These are phyloP conservation scores for Pseudoscleropodium purum DNA, from an alignment of 225 moss, liverwort and hornwort species.

Conservation along the genomic window DNA sequence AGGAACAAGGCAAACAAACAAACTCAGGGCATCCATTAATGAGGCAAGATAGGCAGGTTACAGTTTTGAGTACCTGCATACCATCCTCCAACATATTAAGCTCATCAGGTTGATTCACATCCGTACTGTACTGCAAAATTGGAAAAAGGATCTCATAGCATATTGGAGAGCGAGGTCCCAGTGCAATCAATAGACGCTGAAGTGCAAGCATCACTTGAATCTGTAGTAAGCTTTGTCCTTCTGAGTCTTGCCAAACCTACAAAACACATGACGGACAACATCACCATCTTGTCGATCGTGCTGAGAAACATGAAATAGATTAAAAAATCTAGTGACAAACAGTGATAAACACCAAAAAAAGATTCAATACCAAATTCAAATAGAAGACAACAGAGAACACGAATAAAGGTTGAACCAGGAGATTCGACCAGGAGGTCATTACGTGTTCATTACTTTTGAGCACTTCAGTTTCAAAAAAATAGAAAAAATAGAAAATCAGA, in stretches of 20 bases:
- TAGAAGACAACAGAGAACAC: not conserved
- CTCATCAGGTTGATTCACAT: constrained; percentile 94
- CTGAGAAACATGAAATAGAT: not conserved
- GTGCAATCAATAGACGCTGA: constrained; percentile 78
- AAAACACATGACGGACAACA: not conserved
- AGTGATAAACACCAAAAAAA: not conserved
- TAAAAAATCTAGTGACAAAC: not conserved
- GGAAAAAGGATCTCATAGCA: constrained; percentile 97
- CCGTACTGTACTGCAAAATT: constrained; percentile 90
- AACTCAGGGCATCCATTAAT: not conserved
- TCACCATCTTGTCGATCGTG: not conserved
- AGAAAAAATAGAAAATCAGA: not conserved
- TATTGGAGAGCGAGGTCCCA: constrained; percentile 85
- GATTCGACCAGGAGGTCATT: not conserved
- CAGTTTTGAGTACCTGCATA: constrained; percentile 59
- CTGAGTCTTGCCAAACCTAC: constrained; percentile 99
- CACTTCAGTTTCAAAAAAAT: not conserved
- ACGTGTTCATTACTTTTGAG: not conserved
- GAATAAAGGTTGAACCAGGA: not conserved
- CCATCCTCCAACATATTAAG: constrained; percentile 99
- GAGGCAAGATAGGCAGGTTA: not conserved
- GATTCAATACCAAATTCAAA: not conserved
- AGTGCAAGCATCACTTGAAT: constrained; percentile 98
- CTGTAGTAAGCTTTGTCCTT: constrained; percentile 88
- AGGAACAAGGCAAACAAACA: not conserved